Conservation (phyloP, 768 basidiomycete species). For the Auricularia sp. region DNA sequence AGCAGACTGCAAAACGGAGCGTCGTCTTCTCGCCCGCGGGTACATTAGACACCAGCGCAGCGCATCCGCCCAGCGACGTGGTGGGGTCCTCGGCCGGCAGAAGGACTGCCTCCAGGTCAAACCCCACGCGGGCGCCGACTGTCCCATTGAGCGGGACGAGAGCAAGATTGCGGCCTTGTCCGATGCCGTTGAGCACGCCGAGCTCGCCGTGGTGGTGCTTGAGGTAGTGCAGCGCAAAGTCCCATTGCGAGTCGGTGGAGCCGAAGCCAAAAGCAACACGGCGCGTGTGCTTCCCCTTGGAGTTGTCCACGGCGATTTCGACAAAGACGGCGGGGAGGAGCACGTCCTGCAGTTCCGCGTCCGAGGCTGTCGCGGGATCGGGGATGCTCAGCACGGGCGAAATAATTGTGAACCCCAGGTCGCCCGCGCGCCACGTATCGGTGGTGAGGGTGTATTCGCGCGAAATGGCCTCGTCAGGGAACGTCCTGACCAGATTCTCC, state of each 20-base stretch:
- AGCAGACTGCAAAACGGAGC: background rate
- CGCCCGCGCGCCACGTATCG: background rate
- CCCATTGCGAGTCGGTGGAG: background rate
- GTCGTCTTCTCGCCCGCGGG: background rate
- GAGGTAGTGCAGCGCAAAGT: background rate
- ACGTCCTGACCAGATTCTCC: background rate
- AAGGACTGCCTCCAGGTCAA: background rate
- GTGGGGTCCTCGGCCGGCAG: background rate
- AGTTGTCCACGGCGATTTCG: background rate
- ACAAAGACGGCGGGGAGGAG: background rate
- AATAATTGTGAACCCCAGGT: background rate
- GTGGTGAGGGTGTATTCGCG: constrained; percentile 1
- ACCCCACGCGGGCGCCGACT: background rate
- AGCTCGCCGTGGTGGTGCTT: background rate
- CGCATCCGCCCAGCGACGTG: background rate
- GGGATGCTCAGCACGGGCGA: background rate
- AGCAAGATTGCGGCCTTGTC: background rate
- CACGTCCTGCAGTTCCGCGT: background rate
- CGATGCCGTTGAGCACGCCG: background rate
- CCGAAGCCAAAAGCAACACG: background rate
- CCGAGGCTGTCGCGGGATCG: background rate
- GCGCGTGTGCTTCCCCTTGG: background rate
- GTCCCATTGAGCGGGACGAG: background rate
- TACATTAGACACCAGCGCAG: background rate
- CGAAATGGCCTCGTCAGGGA: background rate